Evolutionary conservation across 768 basidiomycete genomes (phyloP), one percentile per base, ranked within the genome.

Genomic region (Sarcodon sp.): DNA sequence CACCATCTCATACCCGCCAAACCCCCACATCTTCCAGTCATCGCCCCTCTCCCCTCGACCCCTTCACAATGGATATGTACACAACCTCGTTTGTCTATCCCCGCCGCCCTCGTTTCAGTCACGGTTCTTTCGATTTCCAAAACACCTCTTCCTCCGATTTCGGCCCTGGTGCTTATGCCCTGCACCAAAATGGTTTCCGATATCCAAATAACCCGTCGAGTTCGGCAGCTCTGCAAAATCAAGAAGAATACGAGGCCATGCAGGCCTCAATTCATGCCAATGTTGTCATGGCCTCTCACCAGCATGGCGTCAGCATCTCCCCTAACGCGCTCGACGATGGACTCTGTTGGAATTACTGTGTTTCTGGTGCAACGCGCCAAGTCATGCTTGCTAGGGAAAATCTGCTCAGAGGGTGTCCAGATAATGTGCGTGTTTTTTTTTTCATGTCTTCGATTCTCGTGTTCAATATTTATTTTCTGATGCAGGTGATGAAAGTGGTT

Each of bases 31-130:
- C 50, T 45, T 50, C 51, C 50, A 41, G 53, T 48, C 41, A 35
- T 44, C 49, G 47, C 36, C 36, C 51, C 52, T 54, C 39, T 48
- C 51, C 36, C 27, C 33, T 35, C 50, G 36, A 45, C 46, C 51
- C 39, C 48, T 52, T 57, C 54, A 57, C 60, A 54, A 93, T 96
- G 92, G 92, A 96, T 64, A 79, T 93, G 62, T 94, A 93, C 77
- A 87, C 90, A 48, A 87, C 88, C 56, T 87, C 90, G 60, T 93
- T 96, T 75, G 83, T 83, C 57, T 85, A 87, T 69, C 89, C 90
- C 60, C 84, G 87, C 70, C 74, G 83, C 63, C 75, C 82, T 61
- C 80, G 80, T 60, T 76, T 76, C 66, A 67, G 72, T 69, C 78
- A 75, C 66, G 65, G 77, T 55, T 74, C 76, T 47, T 75, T 82